phyloP scores from a whole-genome alignment of 2,329 filamentous ascomycete species.

The Diaporthe batatas region DNA sequence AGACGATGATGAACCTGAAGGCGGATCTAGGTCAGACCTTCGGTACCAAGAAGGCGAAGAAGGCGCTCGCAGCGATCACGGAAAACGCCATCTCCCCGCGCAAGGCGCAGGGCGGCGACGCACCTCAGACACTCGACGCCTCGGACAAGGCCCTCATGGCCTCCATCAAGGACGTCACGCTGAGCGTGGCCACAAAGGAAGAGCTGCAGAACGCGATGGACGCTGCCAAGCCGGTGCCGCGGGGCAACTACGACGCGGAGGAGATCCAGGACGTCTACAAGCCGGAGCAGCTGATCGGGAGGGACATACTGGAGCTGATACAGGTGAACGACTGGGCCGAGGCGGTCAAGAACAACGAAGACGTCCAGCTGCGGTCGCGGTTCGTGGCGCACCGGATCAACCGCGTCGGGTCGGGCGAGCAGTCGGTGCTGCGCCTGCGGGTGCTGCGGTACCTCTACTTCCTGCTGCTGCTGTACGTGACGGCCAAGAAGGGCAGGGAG shows the following conservation, averaged over 20 bases:
- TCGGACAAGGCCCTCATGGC: conserved; percentile 72
- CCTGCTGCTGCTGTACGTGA: conserved; percentile 66
- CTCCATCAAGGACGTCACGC: conserved; percentile 71
- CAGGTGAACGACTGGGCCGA: conserved; percentile 82
- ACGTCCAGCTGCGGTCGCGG: conserved; percentile 68
- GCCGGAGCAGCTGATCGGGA: conserved; percentile 74
- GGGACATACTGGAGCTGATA: conserved; percentile 75
- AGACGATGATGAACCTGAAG: conserved; percentile 72
- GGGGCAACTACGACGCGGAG: conserved; percentile 75
- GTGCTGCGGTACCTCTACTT: conserved; percentile 72
- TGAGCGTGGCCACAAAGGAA: conserved; percentile 75
- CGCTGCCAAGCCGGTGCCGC: conserved; percentile 79
- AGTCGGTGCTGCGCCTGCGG: conserved; percentile 66
- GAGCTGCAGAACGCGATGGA: conserved; percentile 75
- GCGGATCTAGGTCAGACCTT: conserved; percentile 82
- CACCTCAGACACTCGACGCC: conserved; percentile 65
- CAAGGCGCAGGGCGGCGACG: conserved; percentile 51
- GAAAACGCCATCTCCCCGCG: conserved; percentile 76
- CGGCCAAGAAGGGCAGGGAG: conserved; percentile 60
- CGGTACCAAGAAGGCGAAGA: conserved; percentile 88
- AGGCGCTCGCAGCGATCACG: conserved; percentile 76
- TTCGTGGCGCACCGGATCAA: conserved; percentile 76
- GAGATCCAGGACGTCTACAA: conserved; percentile 81
- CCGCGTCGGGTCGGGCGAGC: conserved; percentile 65
- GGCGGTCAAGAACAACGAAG: conserved; percentile 68